These are phyloP conservation scores for Penicillium roqueforti DNA, from an alignment of 495 filamentous ascomycete species.

Conservation along the genomic window DNA sequence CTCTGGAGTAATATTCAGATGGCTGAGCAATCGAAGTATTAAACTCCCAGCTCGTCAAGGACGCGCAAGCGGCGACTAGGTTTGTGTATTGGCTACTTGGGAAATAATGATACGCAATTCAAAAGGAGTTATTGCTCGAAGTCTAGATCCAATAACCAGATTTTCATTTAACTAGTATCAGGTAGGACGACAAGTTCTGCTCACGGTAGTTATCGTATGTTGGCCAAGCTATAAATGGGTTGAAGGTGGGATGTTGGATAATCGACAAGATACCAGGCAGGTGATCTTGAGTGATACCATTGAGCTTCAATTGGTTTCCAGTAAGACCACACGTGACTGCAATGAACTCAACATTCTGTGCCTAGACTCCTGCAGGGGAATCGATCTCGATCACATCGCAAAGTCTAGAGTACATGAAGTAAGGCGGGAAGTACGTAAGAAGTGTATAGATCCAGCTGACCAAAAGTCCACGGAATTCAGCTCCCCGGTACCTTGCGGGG, in stretches of 20 bases:
- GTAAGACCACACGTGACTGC: background rate
- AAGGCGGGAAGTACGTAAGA: slow-evolving; percentile 10
- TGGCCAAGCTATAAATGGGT: background rate
- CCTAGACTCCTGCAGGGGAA: slow-evolving; percentile 7
- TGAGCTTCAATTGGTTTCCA: background rate
- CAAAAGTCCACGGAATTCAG: slow-evolving; percentile 6
- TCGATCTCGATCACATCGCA: background rate
- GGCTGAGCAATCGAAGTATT: too few species aligned
- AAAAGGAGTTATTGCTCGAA: background rate
- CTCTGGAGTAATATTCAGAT: background rate
- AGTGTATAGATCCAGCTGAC: slow-evolving; percentile 4
- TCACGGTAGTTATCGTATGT: background rate
- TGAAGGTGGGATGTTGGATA: too few species aligned
- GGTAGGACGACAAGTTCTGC: too few species aligned
- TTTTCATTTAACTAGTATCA: too few species aligned
- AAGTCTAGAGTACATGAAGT: slow-evolving; percentile 1
- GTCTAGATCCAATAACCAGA: background rate
- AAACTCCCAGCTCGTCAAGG: too few species aligned
- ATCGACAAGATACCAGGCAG: background rate
- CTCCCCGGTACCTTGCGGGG: background rate
- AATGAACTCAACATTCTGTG: background rate
- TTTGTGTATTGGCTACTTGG: background rate
- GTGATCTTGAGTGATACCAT: background rate
- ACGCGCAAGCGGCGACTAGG: too few species aligned
- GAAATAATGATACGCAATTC: background rate